Base-by-base conservation (phyloP, 176 grass and related monocot genomes). In the Olyra latifolia region DNA sequence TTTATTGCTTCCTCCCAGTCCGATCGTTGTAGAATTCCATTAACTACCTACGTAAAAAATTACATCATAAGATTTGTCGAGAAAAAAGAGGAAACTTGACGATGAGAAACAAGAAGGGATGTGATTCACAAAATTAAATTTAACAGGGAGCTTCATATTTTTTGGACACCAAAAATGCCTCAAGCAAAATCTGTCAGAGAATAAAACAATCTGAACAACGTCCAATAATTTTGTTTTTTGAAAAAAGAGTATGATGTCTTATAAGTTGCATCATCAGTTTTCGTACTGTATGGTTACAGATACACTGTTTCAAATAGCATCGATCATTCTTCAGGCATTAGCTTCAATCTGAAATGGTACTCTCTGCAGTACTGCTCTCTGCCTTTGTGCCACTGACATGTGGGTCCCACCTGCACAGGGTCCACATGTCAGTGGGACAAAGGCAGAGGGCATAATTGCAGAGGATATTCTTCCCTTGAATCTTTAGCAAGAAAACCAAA, bases 1-100 rank as follows among this genome's bases (percentile, higher is more conserved):
- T 85, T 94, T 53, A 92, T 97, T 49, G 83, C 85, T 20, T 76
- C 85, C 63, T 86, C 82, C 94, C 91, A 87, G 45, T 97, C 91
- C 76, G 78, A 73, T 88, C 91, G 89, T 80, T 84, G 87, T 59
- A 97, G 88, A 72, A 97, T 81, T 68, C 91, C 91, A 60, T 94
- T 97, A 7, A 97, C 66, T 55, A 92, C 89, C 91, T 95, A 69
- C 14, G 62, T 29, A 29, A 73, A 22, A 54, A 59, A 82, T 44
- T 4, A 67, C 16, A 39, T 61, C 35, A 5, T 48, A 49, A 67
- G 22, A 62, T 19, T 20, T 30, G 13, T n/a, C 20, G 8, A 20
- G 17, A 65, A 65, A 71, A 48, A 82, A 10, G n/a, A 13, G 45
- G 32, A 45, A 52, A 72, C 4, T 62, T 60, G 25, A 29, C 0